A percentile compares a stretch with the other conserved stretches of the same genome.
Evolutionary conservation across 2,329 filamentous ascomycete species (phyloP).

Genomic region (Xylariaceae sp.): DNA sequence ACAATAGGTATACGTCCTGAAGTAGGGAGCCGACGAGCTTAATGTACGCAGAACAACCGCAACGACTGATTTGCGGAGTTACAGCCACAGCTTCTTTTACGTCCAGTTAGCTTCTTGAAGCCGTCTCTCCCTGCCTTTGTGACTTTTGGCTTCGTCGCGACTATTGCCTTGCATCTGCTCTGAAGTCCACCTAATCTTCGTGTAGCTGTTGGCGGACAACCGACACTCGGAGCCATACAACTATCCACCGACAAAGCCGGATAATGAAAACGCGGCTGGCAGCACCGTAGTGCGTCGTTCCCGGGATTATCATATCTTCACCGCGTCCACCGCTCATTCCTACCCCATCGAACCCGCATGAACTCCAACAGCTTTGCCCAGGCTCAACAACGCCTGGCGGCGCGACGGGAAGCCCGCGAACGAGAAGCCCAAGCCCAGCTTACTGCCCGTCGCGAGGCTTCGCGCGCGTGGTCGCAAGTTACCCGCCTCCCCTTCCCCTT

Average conservation of each 20-base stretch:
- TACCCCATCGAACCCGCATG: conserved; percentile 34
- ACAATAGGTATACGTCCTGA: background rate
- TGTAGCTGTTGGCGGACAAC: background rate
- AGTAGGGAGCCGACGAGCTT: background rate
- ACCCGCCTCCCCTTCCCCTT: conserved; percentile 60
- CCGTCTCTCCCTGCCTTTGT: background rate
- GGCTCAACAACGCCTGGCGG: conserved; percentile 80
- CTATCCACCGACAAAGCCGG: background rate
- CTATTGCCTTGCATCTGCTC: background rate
- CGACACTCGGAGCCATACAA: background rate
- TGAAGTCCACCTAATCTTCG: background rate
- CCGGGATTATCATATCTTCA: background rate
- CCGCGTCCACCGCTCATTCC: background rate
- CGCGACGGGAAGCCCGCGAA: conserved; percentile 74
- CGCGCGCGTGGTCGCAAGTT: conserved; percentile 51
- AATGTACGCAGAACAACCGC: background rate
- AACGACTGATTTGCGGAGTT: background rate
- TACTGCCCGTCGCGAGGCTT: conserved; percentile 48
- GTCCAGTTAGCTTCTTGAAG: background rate
- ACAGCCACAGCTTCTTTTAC: background rate
- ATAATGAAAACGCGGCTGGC: conserved; percentile 9
- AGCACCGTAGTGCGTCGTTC: background rate
- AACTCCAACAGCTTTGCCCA: conserved; percentile 70
- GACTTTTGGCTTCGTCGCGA: background rate
- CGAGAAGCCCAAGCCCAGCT: conserved; percentile 56